These are phyloP conservation scores for Craspedostauros australis DNA, from an alignment of 108 stramenopile genomes.

Conservation along the genomic window DNA sequence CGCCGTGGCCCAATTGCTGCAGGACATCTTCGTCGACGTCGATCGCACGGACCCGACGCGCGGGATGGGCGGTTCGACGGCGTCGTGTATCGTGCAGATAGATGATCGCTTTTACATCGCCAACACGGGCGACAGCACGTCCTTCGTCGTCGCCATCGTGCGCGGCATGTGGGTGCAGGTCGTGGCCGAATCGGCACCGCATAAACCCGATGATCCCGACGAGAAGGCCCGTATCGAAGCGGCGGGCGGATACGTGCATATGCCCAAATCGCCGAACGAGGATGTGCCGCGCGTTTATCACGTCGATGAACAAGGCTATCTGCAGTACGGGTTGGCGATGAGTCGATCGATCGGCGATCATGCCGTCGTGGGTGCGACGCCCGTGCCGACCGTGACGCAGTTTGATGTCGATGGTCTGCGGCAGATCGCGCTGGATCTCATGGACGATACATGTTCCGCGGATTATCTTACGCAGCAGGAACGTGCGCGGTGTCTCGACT, in stretches of 20 bases:
- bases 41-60: conserved; percentile 59
- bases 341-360: conserved; percentile 75
- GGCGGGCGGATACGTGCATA: conserved; percentile 69
- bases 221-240: conserved; percentile 58
- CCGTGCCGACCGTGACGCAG: conserved; percentile 74
- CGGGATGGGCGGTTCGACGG: conserved; percentile 63
- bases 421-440: conserved; percentile 4
- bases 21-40: conserved; percentile 65
- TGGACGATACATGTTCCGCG: background rate
- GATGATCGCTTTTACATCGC: conserved; percentile 63
- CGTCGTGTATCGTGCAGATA: conserved; percentile 58
- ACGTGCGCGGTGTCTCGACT: conserved; percentile 5
- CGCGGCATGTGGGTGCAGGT: conserved; percentile 10
- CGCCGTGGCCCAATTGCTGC: conserved; percentile 33
- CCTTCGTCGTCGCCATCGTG: conserved; percentile 22
- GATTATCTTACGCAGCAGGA: conserved; percentile 1
- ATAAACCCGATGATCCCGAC: conserved; percentile 62
- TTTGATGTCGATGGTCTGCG: conserved; percentile 37
- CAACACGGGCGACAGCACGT: conserved; percentile 73
- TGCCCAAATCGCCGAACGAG: conserved; percentile 31
- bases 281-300: conserved; percentile 54
- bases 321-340: conserved; percentile 75
- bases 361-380: conserved; percentile 71
- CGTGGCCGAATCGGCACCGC: background rate
- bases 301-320: conserved; percentile 42